phyloP scores from a whole-genome alignment of 345 rosid species.

The Arabidopsis suecica region DNA sequence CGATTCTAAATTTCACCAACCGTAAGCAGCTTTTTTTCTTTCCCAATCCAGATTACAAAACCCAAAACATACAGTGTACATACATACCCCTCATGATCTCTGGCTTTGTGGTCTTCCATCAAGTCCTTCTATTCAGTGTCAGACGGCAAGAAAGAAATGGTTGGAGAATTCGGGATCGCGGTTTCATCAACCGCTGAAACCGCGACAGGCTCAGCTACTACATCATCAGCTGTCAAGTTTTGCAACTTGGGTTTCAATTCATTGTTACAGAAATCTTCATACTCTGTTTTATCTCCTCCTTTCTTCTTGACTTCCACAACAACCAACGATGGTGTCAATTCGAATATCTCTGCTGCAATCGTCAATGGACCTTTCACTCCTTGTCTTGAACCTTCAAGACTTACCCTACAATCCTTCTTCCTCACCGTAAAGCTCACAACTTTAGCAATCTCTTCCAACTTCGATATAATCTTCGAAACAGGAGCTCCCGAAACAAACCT shows the following conservation, averaged over 20 bases:
- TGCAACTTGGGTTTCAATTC: constrained; percentile 81
- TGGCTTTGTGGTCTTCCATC: constrained; percentile 8
- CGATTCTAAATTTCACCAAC: constrained; percentile 31
- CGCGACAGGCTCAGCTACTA: constrained; percentile 36
- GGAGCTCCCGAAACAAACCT: constrained; percentile 75
- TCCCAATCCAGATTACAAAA: constrained; percentile 15
- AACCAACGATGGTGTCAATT: constrained; percentile 67
- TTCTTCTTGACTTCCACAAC: constrained; percentile 94
- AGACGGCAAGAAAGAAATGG: constrained; percentile 56
- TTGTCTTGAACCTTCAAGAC: constrained; percentile 71
- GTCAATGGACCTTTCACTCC: constrained; percentile 72
- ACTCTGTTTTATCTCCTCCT: constrained; percentile 84
- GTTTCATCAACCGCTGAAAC: constrained; percentile 20
- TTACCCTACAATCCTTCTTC: constrained; percentile 78
- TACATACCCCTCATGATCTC: constrained; percentile 23
- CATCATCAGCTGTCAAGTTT: constrained; percentile 64
- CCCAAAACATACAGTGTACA: constrained; percentile 11
- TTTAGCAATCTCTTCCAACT: constrained; percentile 79
- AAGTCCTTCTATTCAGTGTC: constrained; percentile 63
- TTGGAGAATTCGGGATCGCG: constrained; percentile 26
- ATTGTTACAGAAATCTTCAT: constrained; percentile 75
- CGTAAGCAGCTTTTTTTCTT: constrained; percentile 30
- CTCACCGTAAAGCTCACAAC: constrained; percentile 72
- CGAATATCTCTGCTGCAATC: constrained; percentile 75
- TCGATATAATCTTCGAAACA: constrained; percentile 64